A percentile compares a stretch with the other conserved stretches of the same genome.
phyloP scores from a whole-genome alignment of 805 yeast genomes.

The Saccharomycopsis capsularis region DNA sequence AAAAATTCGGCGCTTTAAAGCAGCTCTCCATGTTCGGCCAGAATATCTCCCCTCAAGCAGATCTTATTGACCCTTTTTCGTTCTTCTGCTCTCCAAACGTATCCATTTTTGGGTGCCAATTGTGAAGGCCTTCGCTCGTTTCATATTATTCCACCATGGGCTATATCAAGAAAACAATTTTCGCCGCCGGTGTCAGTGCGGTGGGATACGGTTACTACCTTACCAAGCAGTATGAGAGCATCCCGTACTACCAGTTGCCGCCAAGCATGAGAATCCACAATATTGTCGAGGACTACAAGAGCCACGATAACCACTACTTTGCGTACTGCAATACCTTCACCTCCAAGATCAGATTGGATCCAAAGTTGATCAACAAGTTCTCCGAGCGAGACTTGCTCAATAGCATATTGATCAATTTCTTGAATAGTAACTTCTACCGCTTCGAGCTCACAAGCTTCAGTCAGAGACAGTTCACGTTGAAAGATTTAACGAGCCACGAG shows the following conservation, averaged over 20 bases:
- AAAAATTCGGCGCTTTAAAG: no score
- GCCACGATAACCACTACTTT: constrained; percentile 12
- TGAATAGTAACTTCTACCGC: constrained; percentile 5
- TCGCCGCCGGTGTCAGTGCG: constrained; percentile 2
- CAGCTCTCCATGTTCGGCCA: no score
- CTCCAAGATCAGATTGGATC: constrained; percentile 9
- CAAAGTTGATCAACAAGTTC: constrained; percentile 7
- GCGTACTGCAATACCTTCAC: constrained; percentile 20
- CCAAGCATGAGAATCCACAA: constrained; percentile 12
- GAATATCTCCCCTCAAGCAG: no score
- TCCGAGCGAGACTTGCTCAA: constrained; percentile 8
- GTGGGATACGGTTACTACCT: constrained; percentile 20
- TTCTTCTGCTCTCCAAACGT: no score
- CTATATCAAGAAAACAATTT: constrained; percentile 10
- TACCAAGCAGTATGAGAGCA: constrained; percentile 16
- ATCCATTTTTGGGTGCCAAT: no score
- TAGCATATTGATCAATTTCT: constrained; percentile 1
- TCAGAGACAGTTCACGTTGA: background rate
- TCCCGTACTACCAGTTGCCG: constrained; percentile 20
- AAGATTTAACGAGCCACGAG: background rate
- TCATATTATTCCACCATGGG: constrained; percentile 7
- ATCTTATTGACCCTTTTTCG: no score
- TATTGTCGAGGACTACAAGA: constrained; percentile 10
- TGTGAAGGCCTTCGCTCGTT: background rate
- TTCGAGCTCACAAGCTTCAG: constrained; percentile 2